These are phyloP conservation scores for Xerocomellus dryophilus DNA, from an alignment of 768 basidiomycete species.

Conservation along the genomic window DNA sequence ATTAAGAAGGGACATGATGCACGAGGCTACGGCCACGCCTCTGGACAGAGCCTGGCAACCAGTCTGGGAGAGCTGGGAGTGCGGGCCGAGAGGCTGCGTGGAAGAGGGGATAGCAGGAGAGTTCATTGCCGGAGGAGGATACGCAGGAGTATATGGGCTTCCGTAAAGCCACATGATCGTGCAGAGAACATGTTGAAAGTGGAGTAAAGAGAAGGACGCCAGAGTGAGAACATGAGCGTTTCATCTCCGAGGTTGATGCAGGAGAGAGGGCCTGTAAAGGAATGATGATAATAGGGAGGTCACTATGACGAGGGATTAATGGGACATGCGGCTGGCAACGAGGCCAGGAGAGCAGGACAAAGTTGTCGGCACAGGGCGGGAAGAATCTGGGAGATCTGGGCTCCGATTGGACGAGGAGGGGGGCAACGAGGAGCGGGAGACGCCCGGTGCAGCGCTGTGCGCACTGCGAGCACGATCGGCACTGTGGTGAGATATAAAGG, in stretches of 20 bases:
- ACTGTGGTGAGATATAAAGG: conserved; percentile 30
- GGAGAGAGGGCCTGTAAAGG: conserved; percentile 18
- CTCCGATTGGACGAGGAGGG: conserved; percentile 9
- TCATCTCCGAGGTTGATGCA: conserved; percentile 35
- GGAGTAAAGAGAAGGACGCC: conserved; percentile 28
- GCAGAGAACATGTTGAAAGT: conserved; percentile 30
- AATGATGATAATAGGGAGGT: conserved; percentile 21
- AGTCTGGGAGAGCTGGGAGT: not conserved
- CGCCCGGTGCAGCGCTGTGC: conserved; percentile 13
- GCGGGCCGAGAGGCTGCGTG: not conserved
- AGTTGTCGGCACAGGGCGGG: conserved; percentile 21
- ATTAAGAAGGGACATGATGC: conserved; percentile 31
- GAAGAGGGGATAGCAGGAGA: not conserved
- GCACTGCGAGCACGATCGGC: conserved; percentile 18
- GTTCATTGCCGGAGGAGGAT: conserved; percentile 26
- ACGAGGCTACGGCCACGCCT: conserved; percentile 17
- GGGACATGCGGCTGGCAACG: conserved; percentile 15
- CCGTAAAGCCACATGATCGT: conserved; percentile 22
- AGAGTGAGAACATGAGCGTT: conserved; percentile 34
- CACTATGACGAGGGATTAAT: conserved; percentile 21
- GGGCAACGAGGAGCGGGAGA: conserved; percentile 19
- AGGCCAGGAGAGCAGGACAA: conserved; percentile 16
- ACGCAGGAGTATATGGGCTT: conserved; percentile 9
- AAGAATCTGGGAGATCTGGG: conserved; percentile 12
- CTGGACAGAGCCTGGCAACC: not conserved